These are phyloP conservation scores for Lophiotrema nucula DNA, from an alignment of 495 filamentous ascomycete species.

Conservation along the genomic window DNA sequence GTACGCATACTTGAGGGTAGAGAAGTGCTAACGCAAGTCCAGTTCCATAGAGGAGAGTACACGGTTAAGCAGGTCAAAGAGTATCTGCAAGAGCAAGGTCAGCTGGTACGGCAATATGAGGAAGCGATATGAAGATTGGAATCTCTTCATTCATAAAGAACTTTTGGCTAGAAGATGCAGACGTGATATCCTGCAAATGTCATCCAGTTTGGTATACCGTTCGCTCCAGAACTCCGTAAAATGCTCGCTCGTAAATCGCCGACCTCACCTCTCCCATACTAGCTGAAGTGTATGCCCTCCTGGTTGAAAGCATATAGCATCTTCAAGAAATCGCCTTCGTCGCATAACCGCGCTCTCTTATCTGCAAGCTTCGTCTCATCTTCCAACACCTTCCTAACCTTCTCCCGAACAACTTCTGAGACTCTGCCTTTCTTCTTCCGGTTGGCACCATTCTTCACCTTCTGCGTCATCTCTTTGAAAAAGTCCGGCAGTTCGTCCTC, in stretches of 20 bases:
- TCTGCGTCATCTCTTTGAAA: slow-evolving; percentile 68
- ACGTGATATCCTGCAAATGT: too few species aligned
- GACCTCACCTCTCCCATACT: too few species aligned
- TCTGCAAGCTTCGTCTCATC: slow-evolving; percentile 74
- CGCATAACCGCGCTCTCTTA: slow-evolving; percentile 76
- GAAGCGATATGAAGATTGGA: slow-evolving; percentile 41
- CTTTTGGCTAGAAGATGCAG: too few species aligned
- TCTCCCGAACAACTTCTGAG: slow-evolving; percentile 71
- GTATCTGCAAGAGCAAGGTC: slow-evolving; percentile 63
- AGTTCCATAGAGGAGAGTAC: slow-evolving; percentile 94
- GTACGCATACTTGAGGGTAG: background rate
- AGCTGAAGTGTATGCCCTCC: slow-evolving; percentile 91
- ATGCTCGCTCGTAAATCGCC: too few species aligned
- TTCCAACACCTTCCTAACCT: slow-evolving; percentile 78
- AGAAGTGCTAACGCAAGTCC: slow-evolving; percentile 1
- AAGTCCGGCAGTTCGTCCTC: slow-evolving; percentile 69
- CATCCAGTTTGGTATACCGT: too few species aligned
- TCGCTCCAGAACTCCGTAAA: too few species aligned
- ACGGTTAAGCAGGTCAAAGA: slow-evolving; percentile 95
- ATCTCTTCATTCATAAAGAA: too few species aligned
- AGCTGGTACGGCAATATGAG: slow-evolving; percentile 76
- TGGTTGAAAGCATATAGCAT: slow-evolving; percentile 77
- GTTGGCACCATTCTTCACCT: slow-evolving; percentile 48
- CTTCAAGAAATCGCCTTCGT: slow-evolving; percentile 86
- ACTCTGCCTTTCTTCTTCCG: slow-evolving; percentile 57